These are phyloP conservation scores for Cicer bijugum DNA, from an alignment of 306 rosid species.

Conservation along the genomic window DNA sequence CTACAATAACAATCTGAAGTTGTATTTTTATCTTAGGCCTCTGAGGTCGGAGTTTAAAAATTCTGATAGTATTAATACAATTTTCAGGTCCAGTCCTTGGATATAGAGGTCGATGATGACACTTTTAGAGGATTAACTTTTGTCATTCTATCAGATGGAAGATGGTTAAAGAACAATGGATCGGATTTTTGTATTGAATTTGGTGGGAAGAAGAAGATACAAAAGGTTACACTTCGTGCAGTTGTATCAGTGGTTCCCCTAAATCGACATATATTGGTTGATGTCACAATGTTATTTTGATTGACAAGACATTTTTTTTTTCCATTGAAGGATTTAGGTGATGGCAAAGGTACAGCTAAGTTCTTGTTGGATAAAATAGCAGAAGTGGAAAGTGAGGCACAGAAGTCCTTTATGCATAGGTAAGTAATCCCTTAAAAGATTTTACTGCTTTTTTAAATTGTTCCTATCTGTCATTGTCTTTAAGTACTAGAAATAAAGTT, in stretches of 20 bases:
- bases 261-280: slow-evolving; percentile 32
- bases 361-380: slow-evolving; percentile 79
- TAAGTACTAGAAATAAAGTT: slow-evolving; percentile 35
- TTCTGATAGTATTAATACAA: slow-evolving; percentile 36
- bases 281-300: slow-evolving; percentile 39
- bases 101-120: slow-evolving; percentile 67
- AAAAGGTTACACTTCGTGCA: slow-evolving; percentile 64
- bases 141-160: slow-evolving; percentile 67
- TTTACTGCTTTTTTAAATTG: slow-evolving; percentile 27
- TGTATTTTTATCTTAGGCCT: slow-evolving; percentile 40
- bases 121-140: slow-evolving; percentile 80
- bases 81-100: slow-evolving; percentile 78
- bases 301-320: slow-evolving; percentile 40
- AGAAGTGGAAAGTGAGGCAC: slow-evolving; percentile 80
- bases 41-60: slow-evolving; percentile 34
- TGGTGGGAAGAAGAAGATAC: slow-evolving; percentile 56
- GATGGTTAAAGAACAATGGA: slow-evolving; percentile 88
- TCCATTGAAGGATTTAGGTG: slow-evolving; percentile 62
- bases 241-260: slow-evolving; percentile 35
- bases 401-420: slow-evolving; percentile 98
- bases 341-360: slow-evolving; percentile 86
- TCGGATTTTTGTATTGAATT: slow-evolving; percentile 82
- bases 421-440: slow-evolving; percentile 49
- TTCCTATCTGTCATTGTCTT: slow-evolving; percentile 36
- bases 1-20: slow-evolving; percentile 41